Base-by-base conservation (phyloP, 257 asterid genomes). In the Primulina eburnea region DNA sequence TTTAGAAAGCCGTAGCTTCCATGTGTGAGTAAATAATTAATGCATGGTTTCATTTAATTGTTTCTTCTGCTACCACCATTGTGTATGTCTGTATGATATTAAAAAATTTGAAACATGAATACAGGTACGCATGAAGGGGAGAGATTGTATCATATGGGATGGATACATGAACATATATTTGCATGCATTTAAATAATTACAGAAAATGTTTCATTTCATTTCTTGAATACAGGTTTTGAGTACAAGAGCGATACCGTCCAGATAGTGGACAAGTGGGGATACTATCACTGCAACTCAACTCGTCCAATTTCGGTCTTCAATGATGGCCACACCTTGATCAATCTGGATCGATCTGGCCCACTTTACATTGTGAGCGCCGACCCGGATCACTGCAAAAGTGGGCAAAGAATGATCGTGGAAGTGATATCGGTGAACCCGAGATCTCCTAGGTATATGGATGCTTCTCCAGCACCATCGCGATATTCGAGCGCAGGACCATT, bases 271-370 rank as follows among this genome's bases (percentile, higher is more conserved):
- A 90, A 86, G 75, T 88, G 85, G 82, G 95, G 89, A 33, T 90
- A 82, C 75, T 90, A 83, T 62, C 97, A 90, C 71, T 90, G 97
- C 88, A 81, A 90, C 72, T 71, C 83, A 0, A 86, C 79, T 81
- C 74, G 71, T 14, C 88, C 90, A 0, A 33, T 73, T 32, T 68
- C 76, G 0, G 84, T 71, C 17, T 86, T 77, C 80, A 80, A 78
- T n/a, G 87, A 90, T 4, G 90, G 93, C 0, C 78, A 80, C 76
- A 86, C 91, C 26, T 72, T 79, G 29, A 21, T 86, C 63, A 55
- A 71, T 33, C 91, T 90, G 32, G 75, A 75, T 37, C 78, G 70
- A 56, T 79, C 87, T 10, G 95, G 90, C 21, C 78, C 84, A 4
- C 62, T 79, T 0, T 85, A 85, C 64, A 85, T 86, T 73, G 79